Conservation (phyloP, 2,329 filamentous ascomycete species). For the Calonectria pseudoreteaudii region DNA sequence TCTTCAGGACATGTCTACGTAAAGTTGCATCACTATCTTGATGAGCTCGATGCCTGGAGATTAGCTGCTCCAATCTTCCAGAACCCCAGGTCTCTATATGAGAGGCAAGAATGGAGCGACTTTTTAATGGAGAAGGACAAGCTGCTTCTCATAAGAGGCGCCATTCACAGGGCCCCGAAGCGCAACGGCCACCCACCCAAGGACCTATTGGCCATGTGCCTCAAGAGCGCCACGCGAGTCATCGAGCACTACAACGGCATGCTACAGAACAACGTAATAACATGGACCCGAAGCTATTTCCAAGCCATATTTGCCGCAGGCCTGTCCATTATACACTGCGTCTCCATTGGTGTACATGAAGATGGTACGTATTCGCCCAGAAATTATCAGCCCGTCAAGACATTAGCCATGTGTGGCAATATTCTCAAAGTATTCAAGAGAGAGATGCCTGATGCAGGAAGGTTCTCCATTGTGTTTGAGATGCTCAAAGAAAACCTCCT, state of each 20-base stretch:
- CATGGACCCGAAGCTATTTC: constrained; percentile 60
- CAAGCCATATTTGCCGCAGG: constrained; percentile 60
- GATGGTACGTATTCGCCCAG: constrained; percentile 3
- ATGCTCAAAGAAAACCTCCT: constrained; percentile 17
- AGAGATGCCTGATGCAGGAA: constrained; percentile 33
- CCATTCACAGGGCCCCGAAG: constrained; percentile 53
- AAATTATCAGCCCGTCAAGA: constrained; percentile 4
- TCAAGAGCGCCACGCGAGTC: constrained; percentile 49
- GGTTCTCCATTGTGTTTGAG: constrained; percentile 37
- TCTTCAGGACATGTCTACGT: constrained; percentile 39
- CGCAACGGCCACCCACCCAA: constrained; percentile 46
- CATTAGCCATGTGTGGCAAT: constrained; percentile 8
- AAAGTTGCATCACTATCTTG: constrained; percentile 44
- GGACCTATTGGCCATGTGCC: constrained; percentile 48
- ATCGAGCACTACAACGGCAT: constrained; percentile 54
- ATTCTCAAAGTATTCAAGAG: neutral
- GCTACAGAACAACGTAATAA: constrained; percentile 50
- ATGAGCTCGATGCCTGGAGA: constrained; percentile 52
- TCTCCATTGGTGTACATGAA: constrained; percentile 26
- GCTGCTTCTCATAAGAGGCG: constrained; percentile 53
- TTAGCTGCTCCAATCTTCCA: constrained; percentile 46
- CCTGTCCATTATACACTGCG: constrained; percentile 50
- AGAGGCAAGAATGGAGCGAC: constrained; percentile 58
- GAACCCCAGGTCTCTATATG: constrained; percentile 53
- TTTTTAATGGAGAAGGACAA: constrained; percentile 54